Evolutionary conservation across 148 eudicot genomes (phyloP).

Genomic region (Fagopyrum esculentum): DNA sequence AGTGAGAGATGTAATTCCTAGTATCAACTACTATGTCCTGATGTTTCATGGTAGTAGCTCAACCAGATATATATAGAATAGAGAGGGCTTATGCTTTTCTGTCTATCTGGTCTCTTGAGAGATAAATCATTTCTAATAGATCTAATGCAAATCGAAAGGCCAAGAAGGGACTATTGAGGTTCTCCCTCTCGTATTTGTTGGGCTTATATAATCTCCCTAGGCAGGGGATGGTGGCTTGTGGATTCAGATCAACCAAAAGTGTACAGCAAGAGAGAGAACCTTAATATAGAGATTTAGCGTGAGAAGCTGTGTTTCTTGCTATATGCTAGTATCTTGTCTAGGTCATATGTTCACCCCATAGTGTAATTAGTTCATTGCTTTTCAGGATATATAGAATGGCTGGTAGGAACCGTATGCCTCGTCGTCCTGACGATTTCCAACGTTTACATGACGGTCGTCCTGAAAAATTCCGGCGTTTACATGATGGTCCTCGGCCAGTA

Average conservation of each 20-base stretch:
- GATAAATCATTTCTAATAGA: not conserved
- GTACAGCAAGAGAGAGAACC: not conserved
- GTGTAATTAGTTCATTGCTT: conserved; percentile 21
- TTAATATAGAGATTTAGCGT: not conserved
- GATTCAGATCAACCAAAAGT: not conserved
- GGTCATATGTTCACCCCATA: conserved; percentile 6
- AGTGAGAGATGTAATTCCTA: not conserved
- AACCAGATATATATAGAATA: not conserved
- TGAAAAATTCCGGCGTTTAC: conserved; percentile 10
- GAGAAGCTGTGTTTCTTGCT: not conserved
- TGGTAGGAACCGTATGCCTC: conserved; percentile 72
- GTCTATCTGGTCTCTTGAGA: not conserved
- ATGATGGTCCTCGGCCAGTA: conserved; percentile 44
- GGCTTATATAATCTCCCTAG: not conserved
- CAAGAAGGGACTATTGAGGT: not conserved
- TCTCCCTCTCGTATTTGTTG: not conserved
- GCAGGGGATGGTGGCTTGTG: not conserved
- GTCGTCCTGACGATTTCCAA: conserved; percentile 36
- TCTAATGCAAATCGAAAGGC: not conserved
- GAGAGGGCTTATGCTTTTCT: not conserved
- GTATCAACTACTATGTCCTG: not conserved
- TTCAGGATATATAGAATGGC: conserved; percentile 53
- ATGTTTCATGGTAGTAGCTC: not conserved
- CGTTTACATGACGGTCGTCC: conserved; percentile 30
- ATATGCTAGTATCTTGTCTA: not conserved